Conservation (phyloP, 305 asterid species). For the Withania somnifera region DNA sequence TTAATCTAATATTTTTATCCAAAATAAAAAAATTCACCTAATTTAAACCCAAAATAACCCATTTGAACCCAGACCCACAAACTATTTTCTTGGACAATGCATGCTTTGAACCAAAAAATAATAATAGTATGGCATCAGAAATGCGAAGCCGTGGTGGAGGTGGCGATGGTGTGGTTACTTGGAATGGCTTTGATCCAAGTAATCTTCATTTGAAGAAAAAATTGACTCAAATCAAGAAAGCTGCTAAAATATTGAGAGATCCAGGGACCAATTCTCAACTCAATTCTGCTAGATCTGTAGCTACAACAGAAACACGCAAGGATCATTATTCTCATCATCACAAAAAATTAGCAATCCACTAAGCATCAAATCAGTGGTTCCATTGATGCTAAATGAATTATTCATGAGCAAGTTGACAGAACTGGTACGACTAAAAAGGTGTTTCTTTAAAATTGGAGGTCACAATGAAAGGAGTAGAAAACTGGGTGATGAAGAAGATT, state of each 20-base stretch:
- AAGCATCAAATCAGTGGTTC: conserved; percentile 1
- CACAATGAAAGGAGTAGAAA: conserved; percentile 48
- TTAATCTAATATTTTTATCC: too few species aligned
- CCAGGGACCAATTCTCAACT: conserved; percentile 90
- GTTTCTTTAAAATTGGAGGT: conserved; percentile 73
- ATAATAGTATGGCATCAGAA: conserved; percentile 13
- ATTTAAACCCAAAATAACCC: too few species aligned
- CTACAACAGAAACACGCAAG: conserved; percentile 11
- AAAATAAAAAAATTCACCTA: too few species aligned
- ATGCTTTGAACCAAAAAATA: not conserved
- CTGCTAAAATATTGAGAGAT: conserved; percentile 66
- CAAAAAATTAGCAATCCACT: conserved; percentile 12
- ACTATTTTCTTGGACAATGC: not conserved
- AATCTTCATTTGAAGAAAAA: conserved; percentile 87
- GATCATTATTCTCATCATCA: conserved; percentile 58
- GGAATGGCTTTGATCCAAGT: conserved; percentile 64
- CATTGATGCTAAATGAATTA: not conserved
- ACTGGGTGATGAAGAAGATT: conserved; percentile 36
- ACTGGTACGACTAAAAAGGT: conserved; percentile 37
- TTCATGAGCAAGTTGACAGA: conserved; percentile 12
- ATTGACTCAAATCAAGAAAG: conserved; percentile 72
- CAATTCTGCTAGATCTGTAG: conserved; percentile 61
- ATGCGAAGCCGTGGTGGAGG: conserved; percentile 26
- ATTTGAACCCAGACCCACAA: too few species aligned
- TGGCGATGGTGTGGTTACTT: conserved; percentile 14